Evolutionary conservation across 2,329 filamentous ascomycete species (phyloP).

Genomic region (Penicillium sp.): DNA sequence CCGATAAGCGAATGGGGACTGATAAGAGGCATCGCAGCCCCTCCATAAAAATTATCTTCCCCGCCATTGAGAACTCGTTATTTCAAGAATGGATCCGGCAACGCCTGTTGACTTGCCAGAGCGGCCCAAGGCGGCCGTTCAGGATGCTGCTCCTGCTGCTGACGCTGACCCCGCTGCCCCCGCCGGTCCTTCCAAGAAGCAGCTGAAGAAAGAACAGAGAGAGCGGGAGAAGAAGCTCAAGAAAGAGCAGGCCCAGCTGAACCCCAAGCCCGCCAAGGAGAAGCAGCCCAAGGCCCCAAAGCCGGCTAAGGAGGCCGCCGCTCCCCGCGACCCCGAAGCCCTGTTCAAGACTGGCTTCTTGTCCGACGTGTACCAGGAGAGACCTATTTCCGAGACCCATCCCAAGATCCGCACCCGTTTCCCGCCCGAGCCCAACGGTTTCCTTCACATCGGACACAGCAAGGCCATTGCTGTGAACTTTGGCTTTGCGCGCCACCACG

Average conservation of each 20-base stretch:
- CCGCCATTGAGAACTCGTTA: slow-evolving; percentile 17
- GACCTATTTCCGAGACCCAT: slow-evolving; percentile 47
- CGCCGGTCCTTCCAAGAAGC: slow-evolving; percentile 43
- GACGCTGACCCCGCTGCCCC: slow-evolving; percentile 1
- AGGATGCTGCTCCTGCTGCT: slow-evolving; percentile 1
- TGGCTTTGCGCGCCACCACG: slow-evolving; percentile 83
- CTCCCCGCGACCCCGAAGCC: slow-evolving; percentile 52
- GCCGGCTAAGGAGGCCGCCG: slow-evolving; percentile 28
- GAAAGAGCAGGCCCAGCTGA: slow-evolving; percentile 22
- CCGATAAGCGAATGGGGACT: slow-evolving; percentile 28
- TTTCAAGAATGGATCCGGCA: slow-evolving; percentile 23
- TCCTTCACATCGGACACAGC: slow-evolving; percentile 87
- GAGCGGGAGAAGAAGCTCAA: slow-evolving; percentile 35
- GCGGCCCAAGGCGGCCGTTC: slow-evolving; percentile 22
- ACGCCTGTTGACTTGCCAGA: slow-evolving; percentile 26
- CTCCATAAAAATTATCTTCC: slow-evolving; percentile 23
- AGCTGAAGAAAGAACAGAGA: slow-evolving; percentile 41
- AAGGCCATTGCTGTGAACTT: slow-evolving; percentile 98
- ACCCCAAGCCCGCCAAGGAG: slow-evolving; percentile 47
- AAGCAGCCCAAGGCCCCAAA: slow-evolving; percentile 47
- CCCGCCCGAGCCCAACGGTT: slow-evolving; percentile 88
- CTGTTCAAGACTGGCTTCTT: slow-evolving; percentile 84
- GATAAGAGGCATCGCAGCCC: slow-evolving; percentile 26
- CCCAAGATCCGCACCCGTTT: slow-evolving; percentile 64
- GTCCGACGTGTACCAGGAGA: slow-evolving; percentile 68